Percentiles rank a stretch among this genome's conserved stretches.
These are phyloP conservation scores for Euryodendron excelsum DNA, from an alignment of 148 eudicot genomes.

Conservation along the genomic window DNA sequence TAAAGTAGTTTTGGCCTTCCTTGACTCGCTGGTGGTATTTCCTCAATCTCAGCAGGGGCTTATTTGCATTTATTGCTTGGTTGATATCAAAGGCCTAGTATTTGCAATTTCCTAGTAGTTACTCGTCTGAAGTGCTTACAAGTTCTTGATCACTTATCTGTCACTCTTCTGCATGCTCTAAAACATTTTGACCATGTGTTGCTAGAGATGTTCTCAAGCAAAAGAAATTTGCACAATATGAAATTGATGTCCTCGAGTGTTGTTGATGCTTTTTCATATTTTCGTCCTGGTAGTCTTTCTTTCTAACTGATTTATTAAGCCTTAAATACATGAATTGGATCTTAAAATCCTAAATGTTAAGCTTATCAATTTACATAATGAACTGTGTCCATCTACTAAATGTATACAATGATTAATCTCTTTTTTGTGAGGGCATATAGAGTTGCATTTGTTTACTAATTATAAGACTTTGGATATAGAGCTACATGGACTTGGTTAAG, in stretches of 20 bases:
- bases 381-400: too few relatives aligned
- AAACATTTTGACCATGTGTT: background rate
- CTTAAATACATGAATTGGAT: background rate
- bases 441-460: background rate
- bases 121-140: background rate
- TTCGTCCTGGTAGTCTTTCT: background rate
- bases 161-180: background rate
- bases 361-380: background rate
- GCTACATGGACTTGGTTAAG: background rate
- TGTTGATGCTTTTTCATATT: background rate
- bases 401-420: background rate
- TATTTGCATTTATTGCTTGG: background rate
- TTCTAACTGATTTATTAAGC: background rate
- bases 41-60: background rate
- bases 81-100: background rate
- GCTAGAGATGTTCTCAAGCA: background rate
- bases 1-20: constrained; percentile 56
- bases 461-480: background rate
- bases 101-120: background rate
- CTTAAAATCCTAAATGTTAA: background rate
- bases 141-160: background rate
- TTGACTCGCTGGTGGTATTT: constrained; percentile 59
- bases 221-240: background rate
- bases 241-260: background rate
- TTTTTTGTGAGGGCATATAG: background rate